Evolutionary conservation across 805 yeast species (phyloP), one percentile per base, ranked within the genome.

Genomic region (Teunomyces panamensis): DNA sequence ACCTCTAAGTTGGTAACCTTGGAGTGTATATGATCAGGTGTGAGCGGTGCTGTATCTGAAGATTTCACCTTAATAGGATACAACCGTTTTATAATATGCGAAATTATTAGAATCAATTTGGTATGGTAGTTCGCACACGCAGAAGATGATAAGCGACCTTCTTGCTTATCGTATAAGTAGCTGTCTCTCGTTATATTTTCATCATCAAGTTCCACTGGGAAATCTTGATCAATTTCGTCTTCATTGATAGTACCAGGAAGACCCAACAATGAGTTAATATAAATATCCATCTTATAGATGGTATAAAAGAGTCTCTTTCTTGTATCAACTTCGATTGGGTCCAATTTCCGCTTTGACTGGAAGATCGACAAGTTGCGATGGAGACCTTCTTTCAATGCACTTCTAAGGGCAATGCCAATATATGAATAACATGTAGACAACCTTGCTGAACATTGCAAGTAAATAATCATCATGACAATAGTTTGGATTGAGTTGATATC

Each of bases 121-220:
- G 96, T 90, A 59, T 90, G 97, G 45, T 85, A 85, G 59, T 89
- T 90, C 11, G 96, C 94, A 63, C 90, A 84, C 0, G 83, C 90
- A 14, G 89, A 75, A 9, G 89, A 82, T 8, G 91, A 83, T 26
- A 86, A 65, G 49, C 80, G 72, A 9, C 73, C 62, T 71, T 80
- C 50, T 73, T 79, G 67, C 67, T 67, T 56, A 61, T 82, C 60
- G 57, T 68, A 58, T 14, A 71, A 56, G 53, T 83, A 83, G 0
- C 81, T 83, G n/a, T 71, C 73, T 37, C 81, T 79, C 0, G 94
- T 87, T 47, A 90, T 84, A 58, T 85, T 85, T 56, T 89, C 95
- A 65, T 90, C 97, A 58, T 89, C 96, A 30, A 89, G 69, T 58
- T 89, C 96, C 30, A 78, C 68, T 0, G 97, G 97, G 53, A 89